Percentiles rank a stretch among this genome's conserved stretches.
These are phyloP conservation scores for Luzula sylvatica DNA, from an alignment of 176 grass and related monocot species.

Conservation along the genomic window DNA sequence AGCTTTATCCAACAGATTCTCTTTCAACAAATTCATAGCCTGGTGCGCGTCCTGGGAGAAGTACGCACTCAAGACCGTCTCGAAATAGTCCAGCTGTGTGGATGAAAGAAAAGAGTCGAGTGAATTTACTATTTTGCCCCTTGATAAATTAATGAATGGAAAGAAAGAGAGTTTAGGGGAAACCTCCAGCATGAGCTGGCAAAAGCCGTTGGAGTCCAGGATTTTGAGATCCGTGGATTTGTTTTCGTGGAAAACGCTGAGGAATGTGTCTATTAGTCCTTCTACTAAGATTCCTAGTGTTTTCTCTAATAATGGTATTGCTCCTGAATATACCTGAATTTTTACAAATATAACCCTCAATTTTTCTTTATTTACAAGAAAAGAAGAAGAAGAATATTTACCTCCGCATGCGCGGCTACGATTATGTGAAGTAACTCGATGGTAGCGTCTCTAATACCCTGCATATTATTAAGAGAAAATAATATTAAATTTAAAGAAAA, in stretches of 20 bases:
- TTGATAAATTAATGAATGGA: too few relatives aligned
- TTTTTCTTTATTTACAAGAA: slow-evolving; percentile 14
- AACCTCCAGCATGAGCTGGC: slow-evolving; percentile 97
- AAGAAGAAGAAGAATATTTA: slow-evolving; percentile 24
- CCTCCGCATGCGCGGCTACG: slow-evolving; percentile 92
- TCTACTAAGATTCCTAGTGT: slow-evolving; percentile 77
- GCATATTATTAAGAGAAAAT: slow-evolving; percentile 26
- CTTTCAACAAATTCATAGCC: slow-evolving; percentile 84
- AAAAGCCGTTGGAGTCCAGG: slow-evolving; percentile 86
- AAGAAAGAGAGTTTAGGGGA: slow-evolving; percentile 15
- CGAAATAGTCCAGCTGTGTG: slow-evolving; percentile 97
- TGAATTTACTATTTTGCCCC: slow-evolving; percentile 14
- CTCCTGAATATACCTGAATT: slow-evolving; percentile 74
- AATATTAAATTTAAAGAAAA: slow-evolving; percentile 1
- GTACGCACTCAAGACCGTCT: slow-evolving; percentile 55
- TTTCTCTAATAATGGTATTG: slow-evolving; percentile 89
- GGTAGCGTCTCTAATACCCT: slow-evolving; percentile 97
- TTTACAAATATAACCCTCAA: slow-evolving; percentile 10
- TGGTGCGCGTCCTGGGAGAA: slow-evolving; percentile 73
- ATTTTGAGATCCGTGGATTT: slow-evolving; percentile 70
- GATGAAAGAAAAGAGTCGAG: slow-evolving; percentile 15
- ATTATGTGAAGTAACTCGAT: slow-evolving; percentile 94
- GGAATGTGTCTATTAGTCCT: slow-evolving; percentile 85
- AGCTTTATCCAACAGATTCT: slow-evolving; percentile 81
- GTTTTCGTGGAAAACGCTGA: slow-evolving; percentile 89